Evolutionary conservation across 345 rosid species (phyloP), one percentile per base, ranked within the genome.

Genomic region (Salix arbutifolia): DNA sequence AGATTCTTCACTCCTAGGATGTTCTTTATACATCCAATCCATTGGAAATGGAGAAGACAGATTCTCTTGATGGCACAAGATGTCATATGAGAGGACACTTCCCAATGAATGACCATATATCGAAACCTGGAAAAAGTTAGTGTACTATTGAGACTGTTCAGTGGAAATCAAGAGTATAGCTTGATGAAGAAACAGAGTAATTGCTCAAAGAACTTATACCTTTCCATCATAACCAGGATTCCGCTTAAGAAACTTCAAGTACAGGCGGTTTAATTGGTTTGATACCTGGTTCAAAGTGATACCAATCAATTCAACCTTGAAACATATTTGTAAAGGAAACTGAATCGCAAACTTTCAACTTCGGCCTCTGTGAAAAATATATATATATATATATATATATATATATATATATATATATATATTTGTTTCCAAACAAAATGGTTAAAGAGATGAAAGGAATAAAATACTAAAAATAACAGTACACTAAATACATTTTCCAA

Each of bases 81-180:
- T 96, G 85, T 93, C 99, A 80, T 93, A 96, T 5, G 98, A 96
- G 76, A 93, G 92, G 79, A 96, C 98, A 79, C 98, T 93, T 85
- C 99, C 98, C 90, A 93, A 85, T 78, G 99, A 96, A 84, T 96
- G 99, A 67, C 97, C 98, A 85, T 93, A 93, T 69, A 96, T 74
- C 74, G 99, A 96, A 80, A 96, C 90, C 99, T 96, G 80, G 65
- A 62, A 52, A 56, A 71, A 75, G n/a, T 67, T 42, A 11, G 21
- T 40, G 53, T 52, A 70, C 19, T 70, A 33, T 61, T 40, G 37
- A 70, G 50, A 48, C 42, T 9, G 42, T 28, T 26, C 4, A 13
- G 30, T 69, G 30, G 31, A 62, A 79, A 52, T 68, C 19, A 28
- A 66, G 40, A 67, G 53, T 25, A 58, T 35, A 37, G 48, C 53